Base-by-base conservation (phyloP, 352 stramenopile genomes). In the Phytophthora rubi region DNA sequence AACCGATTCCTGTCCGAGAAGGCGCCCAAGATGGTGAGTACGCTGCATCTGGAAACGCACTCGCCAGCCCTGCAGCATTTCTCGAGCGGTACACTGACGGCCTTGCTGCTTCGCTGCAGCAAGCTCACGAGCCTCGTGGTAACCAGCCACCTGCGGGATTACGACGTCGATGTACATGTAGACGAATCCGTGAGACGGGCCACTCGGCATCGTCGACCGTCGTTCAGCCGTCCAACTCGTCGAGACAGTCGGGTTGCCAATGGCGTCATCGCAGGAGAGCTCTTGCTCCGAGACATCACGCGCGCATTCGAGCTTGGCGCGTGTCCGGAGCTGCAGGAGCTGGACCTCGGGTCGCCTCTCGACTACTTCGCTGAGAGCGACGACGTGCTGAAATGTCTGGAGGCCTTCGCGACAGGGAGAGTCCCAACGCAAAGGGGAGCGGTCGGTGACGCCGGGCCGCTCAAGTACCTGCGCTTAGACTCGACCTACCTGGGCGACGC, bases 351-450 rank as follows among this genome's bases (percentile, higher is more conserved):
- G 7, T 72, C 83, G 12, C 81, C 83, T 0, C 82, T 91, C 13
- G 80, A 91, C 62, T 84, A 77, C 44, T 79, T 83, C n/a, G 76
- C 76, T 2, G 83, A 91, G 58, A 83, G 78, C 48, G 79, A 86
- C 54, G 68, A 75, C 28, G 76, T 80, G 18, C 37, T 90, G 28
- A 61, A 30, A 33, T 84, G 68, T 53, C 58, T 90, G 53, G 66
- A 79, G 42, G 75, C 80, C 23, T 74, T 91, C n/a, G 48, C 52
- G 6, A 59, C 35, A 26, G 53, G 65, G 3, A 61, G 70, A 21
- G 28, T 3, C 47, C 49, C 12, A 21, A 44, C 35, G n/a, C 37
- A 53, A 39, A 51, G 53, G 57, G 42, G 13, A 9, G 18, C 42
- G 15, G 6, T 15, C 59, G 23, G 18, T 39, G 35, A 13, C 5